Base-by-base conservation (phyloP, 148 eudicot species). In the Hydrangea macrophylla region DNA sequence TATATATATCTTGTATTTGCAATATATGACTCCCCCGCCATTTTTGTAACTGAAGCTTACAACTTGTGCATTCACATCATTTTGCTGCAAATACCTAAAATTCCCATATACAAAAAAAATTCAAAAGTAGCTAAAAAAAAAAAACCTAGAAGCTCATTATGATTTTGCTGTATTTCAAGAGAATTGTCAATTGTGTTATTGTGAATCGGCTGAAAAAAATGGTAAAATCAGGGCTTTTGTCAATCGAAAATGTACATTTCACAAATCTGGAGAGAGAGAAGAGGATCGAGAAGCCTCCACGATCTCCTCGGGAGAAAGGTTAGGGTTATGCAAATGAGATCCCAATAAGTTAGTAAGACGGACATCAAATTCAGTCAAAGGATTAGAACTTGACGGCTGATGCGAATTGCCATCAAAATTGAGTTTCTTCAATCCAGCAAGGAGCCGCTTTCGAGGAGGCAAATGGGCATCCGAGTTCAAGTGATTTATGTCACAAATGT, bases 371-470 rank as follows among this genome's bases (percentile, higher is more conserved):
- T 78, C 84, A 62, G 66, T 75, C 40, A 65, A 30, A 11, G 58
- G 59, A 65, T 17, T 64, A 35, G 85, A 62, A 39, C 64, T 74
- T 0, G 70, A 67, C 18, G 81, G 80, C 6, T 42, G 70, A n/a
- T 70, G 79, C 2, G 80, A 74, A 48, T 59, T 75, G 70, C 66
- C 79, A 83, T 84, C 87, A 0, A 77, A 78, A 72, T 74, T 88
- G 70, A 86, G 96, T 55, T 82, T 93, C 80, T 86, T 93, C 70
- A 88, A 59, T 39, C 90, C 95, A 0, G 90, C 96, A n/a, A 93
- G 80, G 55, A 88, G 84, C 50, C 96, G 87, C 70, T 93, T 93
- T 45, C 95, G 87, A 27, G 98, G 98, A 23, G 98, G 96, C 78
- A 93, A 84, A 70, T 80, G 89, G 50, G 86, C 88, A 71, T 90